Evolutionary conservation across 2,329 filamentous ascomycete species (phyloP).

Genomic region (Dothideomycetes sp.): DNA sequence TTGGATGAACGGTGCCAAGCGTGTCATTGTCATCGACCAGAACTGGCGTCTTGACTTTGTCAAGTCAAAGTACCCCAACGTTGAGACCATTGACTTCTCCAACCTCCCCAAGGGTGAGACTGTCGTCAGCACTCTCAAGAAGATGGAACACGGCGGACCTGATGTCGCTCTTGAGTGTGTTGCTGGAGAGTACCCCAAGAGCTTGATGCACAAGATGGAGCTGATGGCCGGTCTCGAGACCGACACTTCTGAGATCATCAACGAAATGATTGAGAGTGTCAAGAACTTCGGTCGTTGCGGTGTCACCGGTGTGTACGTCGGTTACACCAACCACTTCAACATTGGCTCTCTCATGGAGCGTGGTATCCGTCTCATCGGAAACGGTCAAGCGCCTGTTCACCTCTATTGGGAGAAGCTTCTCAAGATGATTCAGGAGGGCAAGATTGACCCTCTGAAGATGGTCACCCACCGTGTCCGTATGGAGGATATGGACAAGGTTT

Average conservation of each 20-base stretch:
- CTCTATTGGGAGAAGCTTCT: constrained; percentile 77
- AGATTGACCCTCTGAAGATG: constrained; percentile 71
- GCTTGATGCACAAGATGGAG: constrained; percentile 53
- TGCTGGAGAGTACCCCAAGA: constrained; percentile 54
- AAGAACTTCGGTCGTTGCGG: constrained; percentile 64
- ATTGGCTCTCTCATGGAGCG: constrained; percentile 77
- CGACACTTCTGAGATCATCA: constrained; percentile 71
- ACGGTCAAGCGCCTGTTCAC: constrained; percentile 65
- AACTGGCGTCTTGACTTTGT: constrained; percentile 63
- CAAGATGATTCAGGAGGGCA: constrained; percentile 53
- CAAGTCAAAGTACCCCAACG: constrained; percentile 53
- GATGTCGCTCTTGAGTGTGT: constrained; percentile 65
- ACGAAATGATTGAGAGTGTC: constrained; percentile 70
- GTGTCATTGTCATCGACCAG: constrained; percentile 71
- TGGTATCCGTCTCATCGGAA: constrained; percentile 68
- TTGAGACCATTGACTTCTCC: constrained; percentile 62
- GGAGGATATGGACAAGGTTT: constrained; percentile 43
- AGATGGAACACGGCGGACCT: constrained; percentile 63
- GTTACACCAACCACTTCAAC: constrained; percentile 67
- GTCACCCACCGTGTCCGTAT: constrained; percentile 61
- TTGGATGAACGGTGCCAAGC: constrained; percentile 60
- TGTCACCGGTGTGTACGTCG: constrained; percentile 63
- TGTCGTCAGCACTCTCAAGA: constrained; percentile 63
- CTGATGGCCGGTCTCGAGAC: constrained; percentile 62
- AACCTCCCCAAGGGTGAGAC: constrained; percentile 48